Conservation (phyloP, 768 basidiomycete species). For the Hypholoma fasciculare region DNA sequence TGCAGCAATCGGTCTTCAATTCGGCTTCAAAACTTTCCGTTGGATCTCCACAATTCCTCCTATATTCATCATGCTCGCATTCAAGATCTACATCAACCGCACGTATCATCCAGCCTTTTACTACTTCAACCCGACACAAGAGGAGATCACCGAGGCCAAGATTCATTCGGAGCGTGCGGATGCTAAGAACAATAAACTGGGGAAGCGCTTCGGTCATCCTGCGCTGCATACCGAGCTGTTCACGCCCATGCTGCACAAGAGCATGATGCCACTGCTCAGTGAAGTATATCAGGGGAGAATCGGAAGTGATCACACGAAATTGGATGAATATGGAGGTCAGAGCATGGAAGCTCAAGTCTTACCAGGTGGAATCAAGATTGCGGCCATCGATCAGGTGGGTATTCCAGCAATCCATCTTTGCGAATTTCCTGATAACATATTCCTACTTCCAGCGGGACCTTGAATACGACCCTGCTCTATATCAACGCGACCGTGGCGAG, state of each 20-base stretch:
- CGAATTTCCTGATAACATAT: neutral
- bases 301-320: slow-evolving; percentile 56
- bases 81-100: slow-evolving; percentile 83
- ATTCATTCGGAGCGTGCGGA: slow-evolving; percentile 81
- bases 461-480: slow-evolving; percentile 80
- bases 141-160: slow-evolving; percentile 72
- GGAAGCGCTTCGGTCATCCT: slow-evolving; percentile 94
- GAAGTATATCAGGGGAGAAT: slow-evolving; percentile 81
- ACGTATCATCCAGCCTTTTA: slow-evolving; percentile 68
- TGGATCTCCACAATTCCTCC: slow-evolving; percentile 90
- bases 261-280: slow-evolving; percentile 76
- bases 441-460: slow-evolving; percentile 52
- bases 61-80: slow-evolving; percentile 70
- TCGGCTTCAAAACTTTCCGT: slow-evolving; percentile 67
- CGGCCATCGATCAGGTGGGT: slow-evolving; percentile 72
- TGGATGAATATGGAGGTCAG: slow-evolving; percentile 79
- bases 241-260: slow-evolving; percentile 85
- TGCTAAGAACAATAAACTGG: slow-evolving; percentile 68
- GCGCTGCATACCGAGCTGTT: slow-evolving; percentile 85
- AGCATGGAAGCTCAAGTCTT: slow-evolving; percentile 73
- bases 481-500: slow-evolving; percentile 81
- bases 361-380: slow-evolving; percentile 80
- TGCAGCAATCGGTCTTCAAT: slow-evolving; percentile 83
- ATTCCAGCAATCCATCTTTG: neutral
- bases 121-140: slow-evolving; percentile 82